phyloP scores from a whole-genome alignment of 1,284 basidiomycete species.

The Naganishia liquefaciens region DNA sequence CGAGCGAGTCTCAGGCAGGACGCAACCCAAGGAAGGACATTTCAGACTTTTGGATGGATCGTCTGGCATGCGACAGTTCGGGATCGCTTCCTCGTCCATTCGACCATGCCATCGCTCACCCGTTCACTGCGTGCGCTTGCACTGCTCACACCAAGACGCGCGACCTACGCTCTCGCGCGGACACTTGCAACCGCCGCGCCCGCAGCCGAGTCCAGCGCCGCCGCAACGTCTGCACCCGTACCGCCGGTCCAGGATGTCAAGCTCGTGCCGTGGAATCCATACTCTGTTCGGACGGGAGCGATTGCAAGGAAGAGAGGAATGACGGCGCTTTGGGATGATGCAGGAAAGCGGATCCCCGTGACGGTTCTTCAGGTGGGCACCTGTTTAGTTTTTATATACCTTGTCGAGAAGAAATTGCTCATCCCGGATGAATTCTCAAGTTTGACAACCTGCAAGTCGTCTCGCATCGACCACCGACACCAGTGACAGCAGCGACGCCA shows the following conservation, averaged over 20 bases:
- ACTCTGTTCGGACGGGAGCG: conserved; percentile 86
- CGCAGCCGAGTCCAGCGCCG: not conserved
- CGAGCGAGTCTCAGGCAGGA: not conserved
- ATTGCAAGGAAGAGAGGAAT: conserved; percentile 95
- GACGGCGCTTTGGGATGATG: conserved; percentile 88
- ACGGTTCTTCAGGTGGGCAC: conserved; percentile 85
- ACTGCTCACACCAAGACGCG: not conserved
- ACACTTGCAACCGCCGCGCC: not conserved
- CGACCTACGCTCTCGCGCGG: not conserved
- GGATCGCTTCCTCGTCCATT: too few relatives aligned
- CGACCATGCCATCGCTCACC: conserved; percentile 16
- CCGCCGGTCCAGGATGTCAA: conserved; percentile 3
- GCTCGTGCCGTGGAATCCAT: conserved; percentile 68
- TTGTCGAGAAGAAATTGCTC: not conserved
- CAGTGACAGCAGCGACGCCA: conserved; percentile 31
- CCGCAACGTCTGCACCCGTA: not conserved
- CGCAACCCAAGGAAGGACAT: not conserved
- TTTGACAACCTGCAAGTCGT: conserved; percentile 57
- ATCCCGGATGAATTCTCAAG: conserved; percentile 41
- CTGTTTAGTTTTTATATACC: conserved; percentile 35
- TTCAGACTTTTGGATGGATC: too few relatives aligned
- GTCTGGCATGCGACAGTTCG: too few relatives aligned
- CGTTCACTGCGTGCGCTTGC: conserved; percentile 12
- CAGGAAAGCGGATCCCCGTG: conserved; percentile 82
- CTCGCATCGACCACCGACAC: conserved; percentile 44